A percentile compares a stretch with the other conserved stretches of the same genome.
Evolutionary conservation across 495 filamentous ascomycete genomes (phyloP).

Genomic region (Gamarada debralockiae): DNA sequence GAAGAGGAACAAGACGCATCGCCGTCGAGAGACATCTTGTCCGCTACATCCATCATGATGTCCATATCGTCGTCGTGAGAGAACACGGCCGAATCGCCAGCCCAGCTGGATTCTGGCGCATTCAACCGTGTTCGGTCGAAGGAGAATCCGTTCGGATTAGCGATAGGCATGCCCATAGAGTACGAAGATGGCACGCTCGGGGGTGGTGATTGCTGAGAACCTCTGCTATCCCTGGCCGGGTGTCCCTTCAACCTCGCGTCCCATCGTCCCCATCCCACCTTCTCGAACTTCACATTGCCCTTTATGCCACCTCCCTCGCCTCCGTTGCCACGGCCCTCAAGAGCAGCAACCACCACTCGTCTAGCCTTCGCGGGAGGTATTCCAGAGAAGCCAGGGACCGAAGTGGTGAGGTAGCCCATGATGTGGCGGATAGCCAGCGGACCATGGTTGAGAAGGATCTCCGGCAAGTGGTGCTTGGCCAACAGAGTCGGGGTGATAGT

Average conservation of each 20-base stretch:
- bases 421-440: slow-evolving; percentile 92
- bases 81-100: slow-evolving; percentile 67
- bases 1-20: slow-evolving; percentile 70
- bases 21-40: slow-evolving; percentile 91
- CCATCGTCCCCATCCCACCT: slow-evolving; percentile 97
- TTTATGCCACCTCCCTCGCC: slow-evolving; percentile 58
- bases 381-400: slow-evolving; percentile 86
- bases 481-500: slow-evolving; percentile 83
- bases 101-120: slow-evolving; percentile 56
- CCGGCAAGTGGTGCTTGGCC: slow-evolving; percentile 87
- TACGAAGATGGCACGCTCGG: slow-evolving; percentile 48
- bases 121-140: slow-evolving; percentile 45
- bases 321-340: slow-evolving; percentile 69
- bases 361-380: slow-evolving; percentile 91
- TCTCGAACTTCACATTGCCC: slow-evolving; percentile 86
- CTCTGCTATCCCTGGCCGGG: slow-evolving; percentile 42
- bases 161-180: slow-evolving; percentile 64
- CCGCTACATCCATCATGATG: slow-evolving; percentile 75
- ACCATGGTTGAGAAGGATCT: slow-evolving; percentile 83
- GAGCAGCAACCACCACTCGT: slow-evolving; percentile 77
- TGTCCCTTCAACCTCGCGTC: slow-evolving; percentile 75
- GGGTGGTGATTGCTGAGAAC: slow-evolving; percentile 41
- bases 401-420: slow-evolving; percentile 88
- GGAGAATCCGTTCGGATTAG: slow-evolving; percentile 41
- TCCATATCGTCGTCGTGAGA: slow-evolving; percentile 68